phyloP scores from a whole-genome alignment of 129 eudicot genomes.

The Lactuca sativa region DNA sequence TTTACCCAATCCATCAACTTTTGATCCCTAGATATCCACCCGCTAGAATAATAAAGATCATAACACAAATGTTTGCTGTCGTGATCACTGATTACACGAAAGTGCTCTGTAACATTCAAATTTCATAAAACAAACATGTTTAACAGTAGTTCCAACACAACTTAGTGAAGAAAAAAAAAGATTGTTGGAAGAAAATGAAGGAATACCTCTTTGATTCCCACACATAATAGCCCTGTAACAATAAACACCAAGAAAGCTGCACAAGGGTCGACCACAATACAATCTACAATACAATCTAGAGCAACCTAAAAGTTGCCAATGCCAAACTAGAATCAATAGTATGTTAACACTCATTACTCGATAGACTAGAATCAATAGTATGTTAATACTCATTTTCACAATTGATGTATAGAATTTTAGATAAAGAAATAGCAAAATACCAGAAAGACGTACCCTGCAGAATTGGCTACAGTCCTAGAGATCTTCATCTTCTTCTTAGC shows the following conservation, averaged over 20 bases:
- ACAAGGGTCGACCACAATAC: conserved; percentile 88
- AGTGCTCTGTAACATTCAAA: conserved; percentile 60
- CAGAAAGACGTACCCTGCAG: background rate
- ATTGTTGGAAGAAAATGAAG: background rate
- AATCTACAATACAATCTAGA: too few relatives aligned
- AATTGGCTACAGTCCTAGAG: background rate
- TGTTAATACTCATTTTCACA: background rate
- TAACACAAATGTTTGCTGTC: conserved; percentile 68
- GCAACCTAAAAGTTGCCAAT: too few relatives aligned
- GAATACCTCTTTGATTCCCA: conserved; percentile 97
- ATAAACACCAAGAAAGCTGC: conserved; percentile 78
- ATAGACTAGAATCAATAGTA: too few relatives aligned
- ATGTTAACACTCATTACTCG: too few relatives aligned
- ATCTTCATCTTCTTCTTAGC: conserved; percentile 62
- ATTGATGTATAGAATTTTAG: background rate
- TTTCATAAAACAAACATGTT: conserved; percentile 13
- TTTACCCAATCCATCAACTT: conserved; percentile 92
- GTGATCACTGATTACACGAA: conserved; percentile 77
- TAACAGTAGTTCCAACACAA: background rate
- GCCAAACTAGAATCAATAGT: too few relatives aligned
- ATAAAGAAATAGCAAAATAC: background rate
- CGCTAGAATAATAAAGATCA: conserved; percentile 78
- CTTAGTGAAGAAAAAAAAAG: background rate
- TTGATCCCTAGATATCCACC: conserved; percentile 89
- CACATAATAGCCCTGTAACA: conserved; percentile 78